Evolutionary conservation across 306 rosid genomes (phyloP), one percentile per base, ranked within the genome.

Genomic region (Abrus pulchellus): DNA sequence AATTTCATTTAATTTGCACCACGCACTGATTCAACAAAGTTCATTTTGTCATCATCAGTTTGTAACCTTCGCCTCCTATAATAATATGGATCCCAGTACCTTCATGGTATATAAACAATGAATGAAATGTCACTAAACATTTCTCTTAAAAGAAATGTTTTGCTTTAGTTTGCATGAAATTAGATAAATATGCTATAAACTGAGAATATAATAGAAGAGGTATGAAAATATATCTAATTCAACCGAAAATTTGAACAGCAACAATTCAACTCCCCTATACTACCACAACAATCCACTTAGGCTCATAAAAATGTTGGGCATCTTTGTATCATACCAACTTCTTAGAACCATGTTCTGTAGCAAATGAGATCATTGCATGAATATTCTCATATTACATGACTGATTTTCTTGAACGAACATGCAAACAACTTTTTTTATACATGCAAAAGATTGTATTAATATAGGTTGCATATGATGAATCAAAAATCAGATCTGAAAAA

Each of bases 11-110:
- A 60, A 66, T 56, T 82, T 74, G 45, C 57, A 81, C 71, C 80
- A 90, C 97, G 74, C 83, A 96, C 99, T 75, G 96, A 91, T 89
- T 96, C 99, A 81, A 96, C 79, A 64, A 93, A 96, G 85, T 92
- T 96, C 89, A 86, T 87, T 87, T 96, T 92, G 76, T 85, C 81
- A 80, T 89, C 92, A 72, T 90, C 94, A 68, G 84, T 80, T 86
- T 93, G 91, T 76, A 82, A 52, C 68, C 89, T 78, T 36, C 90
- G 93, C 83, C 97, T 92, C 88, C 90, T 87, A 79, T 90, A 90
- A 90, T 93, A 96, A 80, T 92, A 84, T 57, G 99, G 99, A 90
- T 96, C 99, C 99, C 99, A 96, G 82, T 89, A 96, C 99, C 99
- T 96, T 84, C 71, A 83, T 9, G 20, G 72, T 14, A 70, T 53